Percentiles rank a stretch among this genome's conserved stretches.
Evolutionary conservation across 1,284 basidiomycete species (phyloP).

Genomic region (Puccinia brachypodii): DNA sequence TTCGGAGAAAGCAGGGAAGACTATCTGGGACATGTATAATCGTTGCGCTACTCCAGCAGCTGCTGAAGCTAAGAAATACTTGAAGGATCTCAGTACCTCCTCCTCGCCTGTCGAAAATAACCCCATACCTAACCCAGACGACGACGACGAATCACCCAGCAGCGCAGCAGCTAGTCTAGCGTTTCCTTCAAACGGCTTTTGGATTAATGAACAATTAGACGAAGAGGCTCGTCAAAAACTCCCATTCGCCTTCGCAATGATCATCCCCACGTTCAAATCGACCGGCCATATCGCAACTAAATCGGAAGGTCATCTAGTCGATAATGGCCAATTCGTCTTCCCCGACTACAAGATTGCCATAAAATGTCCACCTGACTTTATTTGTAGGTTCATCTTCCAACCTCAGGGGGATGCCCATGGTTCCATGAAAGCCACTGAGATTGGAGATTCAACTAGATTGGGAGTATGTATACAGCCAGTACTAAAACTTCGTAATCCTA

Average conservation of each 20-base stretch:
- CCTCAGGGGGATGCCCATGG: neutral
- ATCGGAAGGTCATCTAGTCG: conserved; percentile 5
- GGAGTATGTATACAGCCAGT: neutral
- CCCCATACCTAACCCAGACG: neutral
- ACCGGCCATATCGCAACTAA: neutral
- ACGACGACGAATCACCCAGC: neutral
- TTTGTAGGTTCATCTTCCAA: neutral
- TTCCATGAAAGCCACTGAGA: neutral
- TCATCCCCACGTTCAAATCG: neutral
- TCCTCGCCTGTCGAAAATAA: neutral
- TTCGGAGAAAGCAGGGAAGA: neutral
- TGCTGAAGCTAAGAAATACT: neutral
- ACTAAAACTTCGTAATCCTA: neutral
- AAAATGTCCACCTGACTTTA: neutral
- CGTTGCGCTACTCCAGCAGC: neutral
- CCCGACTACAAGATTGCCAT: neutral
- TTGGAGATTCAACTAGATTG: neutral
- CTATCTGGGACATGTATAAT: neutral
- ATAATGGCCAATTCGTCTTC: neutral
- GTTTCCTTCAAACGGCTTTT: neutral
- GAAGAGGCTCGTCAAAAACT: neutral
- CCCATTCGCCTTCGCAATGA: neutral
- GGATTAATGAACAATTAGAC: neutral
- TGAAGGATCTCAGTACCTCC: neutral
- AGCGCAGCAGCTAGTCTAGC: neutral